A percentile compares a stretch with the other conserved stretches of the same genome.
Conservation (phyloP, 371 early-diverging fungal genomes). For the Mortierella sp. region DNA sequence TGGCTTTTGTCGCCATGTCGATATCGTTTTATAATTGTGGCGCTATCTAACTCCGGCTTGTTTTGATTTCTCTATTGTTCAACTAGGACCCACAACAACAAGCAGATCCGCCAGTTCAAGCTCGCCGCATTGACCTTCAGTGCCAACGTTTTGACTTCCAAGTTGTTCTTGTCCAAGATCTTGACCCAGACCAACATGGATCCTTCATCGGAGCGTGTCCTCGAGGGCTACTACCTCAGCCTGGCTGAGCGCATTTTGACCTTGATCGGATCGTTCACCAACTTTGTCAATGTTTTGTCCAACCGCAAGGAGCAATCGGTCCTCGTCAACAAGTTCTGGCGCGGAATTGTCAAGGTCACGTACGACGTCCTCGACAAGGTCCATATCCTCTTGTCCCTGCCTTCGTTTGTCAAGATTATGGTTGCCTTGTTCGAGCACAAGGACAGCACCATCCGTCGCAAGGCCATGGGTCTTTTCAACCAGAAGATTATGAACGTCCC, state of each 20-base stretch:
- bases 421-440: constrained; percentile 75
- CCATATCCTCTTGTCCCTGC: constrained; percentile 80
- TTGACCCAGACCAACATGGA: constrained; percentile 59
- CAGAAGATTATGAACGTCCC: constrained; percentile 71
- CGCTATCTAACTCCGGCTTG: not conserved
- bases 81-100: constrained; percentile 61
- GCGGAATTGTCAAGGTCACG: constrained; percentile 69
- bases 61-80: not conserved
- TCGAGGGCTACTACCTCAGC: constrained; percentile 69
- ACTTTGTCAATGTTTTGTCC: constrained; percentile 61
- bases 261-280: constrained; percentile 69
- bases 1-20: not conserved
- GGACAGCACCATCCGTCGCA: constrained; percentile 80
- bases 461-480: constrained; percentile 85
- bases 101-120: constrained; percentile 85
- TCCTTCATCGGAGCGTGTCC: constrained; percentile 49
- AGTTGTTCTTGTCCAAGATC: constrained; percentile 74
- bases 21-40: not conserved
- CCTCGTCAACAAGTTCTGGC: constrained; percentile 70
- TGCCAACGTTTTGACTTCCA: constrained; percentile 73
- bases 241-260: constrained; percentile 66
- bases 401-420: constrained; percentile 81
- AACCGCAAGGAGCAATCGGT: constrained; percentile 51
- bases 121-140: constrained; percentile 79
- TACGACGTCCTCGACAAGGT: constrained; percentile 84